These are phyloP conservation scores for Lepiota venenata DNA, from an alignment of 768 basidiomycete species.

Conservation along the genomic window DNA sequence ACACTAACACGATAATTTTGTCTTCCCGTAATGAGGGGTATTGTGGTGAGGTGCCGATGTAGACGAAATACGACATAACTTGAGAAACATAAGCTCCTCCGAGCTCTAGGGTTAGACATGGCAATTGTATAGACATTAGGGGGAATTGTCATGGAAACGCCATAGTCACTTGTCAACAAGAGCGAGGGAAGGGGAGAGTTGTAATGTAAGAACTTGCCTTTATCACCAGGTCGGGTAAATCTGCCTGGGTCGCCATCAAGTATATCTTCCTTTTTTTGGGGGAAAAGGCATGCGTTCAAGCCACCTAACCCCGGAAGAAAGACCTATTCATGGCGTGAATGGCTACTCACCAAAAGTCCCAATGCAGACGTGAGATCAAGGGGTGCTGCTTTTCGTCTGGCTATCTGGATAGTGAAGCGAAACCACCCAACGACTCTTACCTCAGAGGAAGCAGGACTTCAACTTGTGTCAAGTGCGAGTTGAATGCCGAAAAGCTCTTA, in stretches of 20 bases:
- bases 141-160: conserved; percentile 62
- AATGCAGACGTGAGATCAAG: too few relatives aligned
- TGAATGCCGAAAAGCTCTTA: conserved; percentile 75
- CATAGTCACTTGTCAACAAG: conserved; percentile 31
- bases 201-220: conserved; percentile 42
- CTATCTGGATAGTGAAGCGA: too few relatives aligned
- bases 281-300: not conserved
- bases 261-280: conserved; percentile 29
- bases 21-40: conserved; percentile 58
- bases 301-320: too few relatives aligned
- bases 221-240: conserved; percentile 49
- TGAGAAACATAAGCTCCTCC: conserved; percentile 85
- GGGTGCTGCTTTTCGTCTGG: too few relatives aligned
- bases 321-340: too few relatives aligned
- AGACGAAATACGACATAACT: conserved; percentile 37
- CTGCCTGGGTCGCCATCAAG: conserved; percentile 69
- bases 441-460: conserved; percentile 20
- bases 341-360: too few relatives aligned
- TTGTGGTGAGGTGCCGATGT: not conserved
- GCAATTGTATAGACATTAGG: too few relatives aligned
- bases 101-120: too few relatives aligned
- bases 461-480: conserved; percentile 26
- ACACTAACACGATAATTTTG: conserved; percentile 75
- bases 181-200: not conserved
- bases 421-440: not conserved